phyloP scores from a whole-genome alignment of 2,329 filamentous ascomycete species.

The Seiridium unicorne region DNA sequence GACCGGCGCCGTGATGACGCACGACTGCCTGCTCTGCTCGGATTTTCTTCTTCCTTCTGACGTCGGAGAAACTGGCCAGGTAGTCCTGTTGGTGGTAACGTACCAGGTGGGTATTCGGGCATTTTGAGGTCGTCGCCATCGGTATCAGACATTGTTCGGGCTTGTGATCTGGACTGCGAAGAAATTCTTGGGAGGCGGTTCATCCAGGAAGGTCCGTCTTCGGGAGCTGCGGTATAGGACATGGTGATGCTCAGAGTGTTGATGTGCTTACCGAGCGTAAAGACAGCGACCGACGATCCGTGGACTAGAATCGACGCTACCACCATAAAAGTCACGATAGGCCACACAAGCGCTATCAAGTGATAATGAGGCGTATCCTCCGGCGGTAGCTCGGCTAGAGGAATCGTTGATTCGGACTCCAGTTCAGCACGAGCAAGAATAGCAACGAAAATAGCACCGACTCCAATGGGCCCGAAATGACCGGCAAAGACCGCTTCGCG shows the following conservation, averaged over 20 bases:
- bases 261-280: conserved; percentile 96
- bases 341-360: conserved; percentile 88
- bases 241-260: conserved; percentile 94
- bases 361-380: conserved; percentile 57
- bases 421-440: conserved; percentile 92
- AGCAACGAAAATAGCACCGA: conserved; percentile 93
- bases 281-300: conserved; percentile 96
- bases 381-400: conserved; percentile 61
- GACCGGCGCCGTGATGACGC: conserved; percentile 63
- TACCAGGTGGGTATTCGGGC: conserved; percentile 64
- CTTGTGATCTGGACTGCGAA: conserved; percentile 73
- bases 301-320: conserved; percentile 93
- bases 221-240: conserved; percentile 89
- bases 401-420: conserved; percentile 73
- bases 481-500: conserved; percentile 94
- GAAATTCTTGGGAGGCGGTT: conserved; percentile 77
- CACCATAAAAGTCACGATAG: conserved; percentile 90
- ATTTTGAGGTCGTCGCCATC: conserved; percentile 65
- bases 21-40: conserved; percentile 42
- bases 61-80: conserved; percentile 78
- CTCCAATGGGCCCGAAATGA: conserved; percentile 96
- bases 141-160: conserved; percentile 78
- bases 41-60: conserved; percentile 72
- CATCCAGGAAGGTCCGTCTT: conserved; percentile 93
- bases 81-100: conserved; percentile 68